Evolutionary conservation across 768 basidiomycete genomes (phyloP).

Genomic region (Pholiota molesta): DNA sequence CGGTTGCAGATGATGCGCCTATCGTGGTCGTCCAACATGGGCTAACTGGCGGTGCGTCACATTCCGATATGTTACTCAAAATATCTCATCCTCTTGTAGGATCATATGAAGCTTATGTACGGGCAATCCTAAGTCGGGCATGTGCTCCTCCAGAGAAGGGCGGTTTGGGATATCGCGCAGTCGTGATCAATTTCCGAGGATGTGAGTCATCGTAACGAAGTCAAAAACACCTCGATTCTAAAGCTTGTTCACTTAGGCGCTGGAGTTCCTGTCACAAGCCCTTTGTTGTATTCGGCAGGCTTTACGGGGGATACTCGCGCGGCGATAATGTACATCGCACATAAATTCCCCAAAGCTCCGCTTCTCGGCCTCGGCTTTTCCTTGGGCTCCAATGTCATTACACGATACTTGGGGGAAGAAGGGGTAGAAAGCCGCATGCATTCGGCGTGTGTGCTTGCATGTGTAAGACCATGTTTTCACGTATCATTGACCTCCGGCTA

Average conservation of each 20-base stretch:
- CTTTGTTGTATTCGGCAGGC: conserved; percentile 85
- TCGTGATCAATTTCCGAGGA: conserved; percentile 92
- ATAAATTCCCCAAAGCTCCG: conserved; percentile 76
- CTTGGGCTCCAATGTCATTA: conserved; percentile 89
- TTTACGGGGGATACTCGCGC: conserved; percentile 88
- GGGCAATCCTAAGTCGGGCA: conserved; percentile 76
- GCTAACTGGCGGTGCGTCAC: conserved; percentile 46
- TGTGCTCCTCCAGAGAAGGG: conserved; percentile 71
- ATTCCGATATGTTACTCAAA: neutral
- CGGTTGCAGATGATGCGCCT: conserved; percentile 44
- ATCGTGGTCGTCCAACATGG: conserved; percentile 63
- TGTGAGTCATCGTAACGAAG: conserved; percentile 52
- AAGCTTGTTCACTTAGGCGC: conserved; percentile 58
- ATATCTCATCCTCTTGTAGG: conserved; percentile 45
- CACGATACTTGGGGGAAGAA: conserved; percentile 89
- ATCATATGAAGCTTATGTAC: conserved; percentile 89
- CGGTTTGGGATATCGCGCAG: conserved; percentile 87
- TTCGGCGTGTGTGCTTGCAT: conserved; percentile 71
- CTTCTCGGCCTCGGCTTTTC: conserved; percentile 93
- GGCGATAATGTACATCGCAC: conserved; percentile 75
- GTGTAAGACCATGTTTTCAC: conserved; percentile 50
- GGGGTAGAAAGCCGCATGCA: conserved; percentile 61
- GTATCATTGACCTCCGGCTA: neutral
- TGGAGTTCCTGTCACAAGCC: conserved; percentile 79
- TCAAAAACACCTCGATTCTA: conserved; percentile 13